Evolutionary conservation across 2,329 filamentous ascomycete genomes (phyloP).

Genomic region (Pseudopithomyces maydicus): DNA sequence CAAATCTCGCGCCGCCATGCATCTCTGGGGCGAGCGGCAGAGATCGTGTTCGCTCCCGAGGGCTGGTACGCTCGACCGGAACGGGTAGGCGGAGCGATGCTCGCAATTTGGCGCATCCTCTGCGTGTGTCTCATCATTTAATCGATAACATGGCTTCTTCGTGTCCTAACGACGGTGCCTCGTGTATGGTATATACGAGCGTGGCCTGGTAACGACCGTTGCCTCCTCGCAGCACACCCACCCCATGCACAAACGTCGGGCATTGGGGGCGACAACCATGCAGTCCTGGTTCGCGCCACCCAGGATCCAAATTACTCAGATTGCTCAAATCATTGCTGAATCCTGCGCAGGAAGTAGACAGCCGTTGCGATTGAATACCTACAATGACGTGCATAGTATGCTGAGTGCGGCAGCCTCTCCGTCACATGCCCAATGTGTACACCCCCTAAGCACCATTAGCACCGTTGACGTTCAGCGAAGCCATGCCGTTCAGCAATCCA

Average conservation of each 20-base stretch:
- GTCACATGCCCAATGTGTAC: no score
- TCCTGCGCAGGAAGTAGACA: no score
- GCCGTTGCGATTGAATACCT: not conserved
- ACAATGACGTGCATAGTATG: no score
- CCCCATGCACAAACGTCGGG: no score
- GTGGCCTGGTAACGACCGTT: no score
- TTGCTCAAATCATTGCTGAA: no score
- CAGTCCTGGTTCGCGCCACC: no score
- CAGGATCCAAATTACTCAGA: no score
- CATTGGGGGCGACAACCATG: no score
- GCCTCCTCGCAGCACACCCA: no score
- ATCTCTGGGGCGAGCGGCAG: not conserved
- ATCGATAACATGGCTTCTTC: slow-evolving; percentile 1
- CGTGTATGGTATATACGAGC: not conserved
- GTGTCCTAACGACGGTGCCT: not conserved
- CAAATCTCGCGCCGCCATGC: not conserved
- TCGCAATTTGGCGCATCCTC: slow-evolving; percentile 1
- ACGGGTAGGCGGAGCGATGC: slow-evolving; percentile 1
- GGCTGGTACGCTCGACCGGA: not conserved
- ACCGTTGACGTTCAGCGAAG: slow-evolving; percentile 11
- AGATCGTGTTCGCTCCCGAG: slow-evolving; percentile 1
- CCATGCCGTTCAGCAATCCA: slow-evolving; percentile 36
- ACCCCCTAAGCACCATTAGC: slow-evolving; percentile 10
- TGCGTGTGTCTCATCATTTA: slow-evolving; percentile 1
- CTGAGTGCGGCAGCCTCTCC: no score